Evolutionary conservation across 2,329 filamentous ascomycete genomes (phyloP).

Genomic region (Xylogone sp.): DNA sequence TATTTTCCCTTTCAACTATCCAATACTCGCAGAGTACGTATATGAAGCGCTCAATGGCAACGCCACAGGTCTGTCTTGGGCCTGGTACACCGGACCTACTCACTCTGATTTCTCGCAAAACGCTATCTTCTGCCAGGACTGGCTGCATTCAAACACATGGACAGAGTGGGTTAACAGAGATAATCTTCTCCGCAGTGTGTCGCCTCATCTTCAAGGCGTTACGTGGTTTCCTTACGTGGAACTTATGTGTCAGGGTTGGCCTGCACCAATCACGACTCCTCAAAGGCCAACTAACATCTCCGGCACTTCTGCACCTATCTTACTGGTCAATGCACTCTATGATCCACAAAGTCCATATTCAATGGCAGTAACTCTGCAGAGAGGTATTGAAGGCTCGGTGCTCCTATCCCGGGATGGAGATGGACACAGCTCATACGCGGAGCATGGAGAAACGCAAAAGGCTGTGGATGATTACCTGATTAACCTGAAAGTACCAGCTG

Average conservation of each 20-base stretch:
- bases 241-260: no score
- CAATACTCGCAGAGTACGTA: no score
- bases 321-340: constrained; percentile 34
- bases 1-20: no score
- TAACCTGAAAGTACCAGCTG: constrained; percentile 29
- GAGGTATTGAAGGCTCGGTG: constrained; percentile 13
- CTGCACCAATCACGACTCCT: no score
- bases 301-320: constrained; percentile 24
- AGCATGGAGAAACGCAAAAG: constrained; percentile 27
- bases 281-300: constrained; percentile 12
- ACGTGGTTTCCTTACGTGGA: no score
- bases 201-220: no score
- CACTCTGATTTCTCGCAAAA: no score
- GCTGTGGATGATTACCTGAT: constrained; percentile 31
- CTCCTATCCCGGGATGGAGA: constrained; percentile 36
- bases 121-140: no score
- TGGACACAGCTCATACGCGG: constrained; percentile 35
- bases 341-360: constrained; percentile 37
- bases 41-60: background rate
- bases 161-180: no score
- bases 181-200: no score
- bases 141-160: no score
- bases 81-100: no score
- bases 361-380: constrained; percentile 33
- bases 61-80: background rate